Evolutionary conservation across 2,329 filamentous ascomycete genomes (phyloP).

Genomic region (Hymenoscyphus repandus): DNA sequence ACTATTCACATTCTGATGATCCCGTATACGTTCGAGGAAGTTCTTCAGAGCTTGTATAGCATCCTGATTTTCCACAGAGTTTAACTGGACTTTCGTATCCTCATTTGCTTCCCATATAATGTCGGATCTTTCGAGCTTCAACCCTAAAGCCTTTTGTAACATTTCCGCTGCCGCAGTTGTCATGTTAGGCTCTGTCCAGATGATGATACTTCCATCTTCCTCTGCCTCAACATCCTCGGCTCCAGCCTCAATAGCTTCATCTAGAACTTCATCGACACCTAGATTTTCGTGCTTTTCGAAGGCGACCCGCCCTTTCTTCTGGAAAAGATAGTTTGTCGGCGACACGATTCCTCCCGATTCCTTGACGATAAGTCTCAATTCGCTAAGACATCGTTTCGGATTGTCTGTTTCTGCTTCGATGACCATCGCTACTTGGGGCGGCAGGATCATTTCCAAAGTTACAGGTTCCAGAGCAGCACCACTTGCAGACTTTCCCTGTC

Average conservation of each 20-base stretch:
- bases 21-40: slow-evolving; percentile 56
- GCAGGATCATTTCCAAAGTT: slow-evolving; percentile 75
- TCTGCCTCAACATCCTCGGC: slow-evolving; percentile 67
- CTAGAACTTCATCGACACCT: slow-evolving; percentile 64
- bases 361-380: slow-evolving; percentile 68
- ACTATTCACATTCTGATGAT: slow-evolving; percentile 68
- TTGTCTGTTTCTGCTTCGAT: slow-evolving; percentile 84
- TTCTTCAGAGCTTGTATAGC: slow-evolving; percentile 52
- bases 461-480: slow-evolving; percentile 73
- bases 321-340: slow-evolving; percentile 79
- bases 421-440: slow-evolving; percentile 70
- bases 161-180: slow-evolving; percentile 59
- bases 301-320: slow-evolving; percentile 69
- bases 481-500: slow-evolving; percentile 73
- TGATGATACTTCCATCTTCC: slow-evolving; percentile 62
- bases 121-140: slow-evolving; percentile 68
- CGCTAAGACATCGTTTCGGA: slow-evolving; percentile 66
- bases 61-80: slow-evolving; percentile 41
- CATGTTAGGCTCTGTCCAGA: slow-evolving; percentile 63
- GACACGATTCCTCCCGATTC: slow-evolving; percentile 63
- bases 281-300: slow-evolving; percentile 55
- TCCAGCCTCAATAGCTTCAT: slow-evolving; percentile 80
- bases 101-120: slow-evolving; percentile 82
- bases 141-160: slow-evolving; percentile 55
- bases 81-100: slow-evolving; percentile 65